Base-by-base conservation (phyloP, 345 rosid genomes). In the Triadica sebifera region DNA sequence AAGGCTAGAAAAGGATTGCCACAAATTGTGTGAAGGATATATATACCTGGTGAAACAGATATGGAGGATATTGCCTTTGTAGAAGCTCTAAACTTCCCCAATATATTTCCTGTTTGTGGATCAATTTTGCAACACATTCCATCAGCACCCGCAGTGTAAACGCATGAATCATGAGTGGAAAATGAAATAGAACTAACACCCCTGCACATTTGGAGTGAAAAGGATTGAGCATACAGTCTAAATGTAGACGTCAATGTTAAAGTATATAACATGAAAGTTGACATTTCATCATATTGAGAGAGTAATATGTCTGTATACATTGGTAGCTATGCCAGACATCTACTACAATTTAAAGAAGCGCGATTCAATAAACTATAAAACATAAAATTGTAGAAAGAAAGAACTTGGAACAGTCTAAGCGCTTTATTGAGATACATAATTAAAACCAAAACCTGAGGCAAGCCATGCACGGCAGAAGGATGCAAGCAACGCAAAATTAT, bases 71-170 rank as follows among this genome's bases (percentile, higher is more conserved):
- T 89, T 37, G 89, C 89, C 83, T 79, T 53, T 82, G 91, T 80
- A 51, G 97, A 91, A 82, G 93, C 91, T 81, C 67, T 86, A 77
- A 90, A 89, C 86, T 92, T 90, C 58, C 83, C 81, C 53, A 87
- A 74, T 47, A 85, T 73, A 74, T 88, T 94, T 81, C 98, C 97
- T 71, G 87, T 59, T 10, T 56, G 77, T 37, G 93, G 91, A 77
- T 95, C 99, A 64, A 93, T 84, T 83, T 89, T 80, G 81, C 96
- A 95, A 75, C 88, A 77, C 94, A 93, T 87, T 76, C 99, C 99
- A 87, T 95, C 98, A 61, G 92, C 90, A 37, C 99, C 99, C 0
- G 90, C 87, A 65, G 87, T 86, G 85, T 91, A 93, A 70, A 87
- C 80, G 72, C 77, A 81, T 6, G 89, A 86, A 69, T 86, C 89